A percentile compares a stretch with the other conserved stretches of the same genome.
Conservation (phyloP, 495 filamentous ascomycete species). For the Penicillium manginii region DNA sequence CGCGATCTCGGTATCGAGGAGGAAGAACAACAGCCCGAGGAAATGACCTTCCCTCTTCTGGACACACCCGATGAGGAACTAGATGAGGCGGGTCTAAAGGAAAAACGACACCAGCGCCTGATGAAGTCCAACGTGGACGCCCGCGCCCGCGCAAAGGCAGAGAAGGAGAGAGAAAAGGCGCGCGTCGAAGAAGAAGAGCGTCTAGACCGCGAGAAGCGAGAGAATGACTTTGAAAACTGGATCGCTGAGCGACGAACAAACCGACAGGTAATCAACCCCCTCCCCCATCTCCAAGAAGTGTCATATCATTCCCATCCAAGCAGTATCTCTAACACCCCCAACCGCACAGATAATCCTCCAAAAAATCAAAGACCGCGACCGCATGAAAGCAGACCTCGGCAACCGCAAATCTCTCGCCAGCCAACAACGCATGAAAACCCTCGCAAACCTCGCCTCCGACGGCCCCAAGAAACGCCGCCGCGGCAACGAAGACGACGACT, state of each 20-base stretch:
- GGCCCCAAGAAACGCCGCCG: constrained; percentile 83
- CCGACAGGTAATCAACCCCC: constrained; percentile 54
- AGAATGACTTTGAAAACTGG: constrained; percentile 87
- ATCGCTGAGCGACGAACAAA: constrained; percentile 76
- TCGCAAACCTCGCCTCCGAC: constrained; percentile 96
- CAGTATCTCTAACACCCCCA: constrained; percentile 6
- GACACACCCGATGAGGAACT: constrained; percentile 90
- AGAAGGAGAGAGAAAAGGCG: constrained; percentile 90
- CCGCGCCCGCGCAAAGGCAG: constrained; percentile 84
- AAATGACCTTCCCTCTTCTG: constrained; percentile 82
- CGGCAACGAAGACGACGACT: constrained; percentile 82
- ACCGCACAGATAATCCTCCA: constrained; percentile 62
- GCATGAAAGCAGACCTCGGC: constrained; percentile 87
- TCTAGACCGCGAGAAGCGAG: constrained; percentile 78
- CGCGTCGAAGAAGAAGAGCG: constrained; percentile 80
- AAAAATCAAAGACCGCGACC: constrained; percentile 89
- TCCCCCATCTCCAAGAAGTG: background rate
- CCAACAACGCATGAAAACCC: constrained; percentile 96
- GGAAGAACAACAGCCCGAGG: constrained; percentile 72
- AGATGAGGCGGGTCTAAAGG: constrained; percentile 85
- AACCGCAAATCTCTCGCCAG: constrained; percentile 95
- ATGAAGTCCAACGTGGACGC: constrained; percentile 95
- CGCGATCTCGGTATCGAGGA: constrained; percentile 88
- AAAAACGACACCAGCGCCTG: constrained; percentile 88
- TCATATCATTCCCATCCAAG: background rate